phyloP scores from a whole-genome alignment of 2,329 filamentous ascomycete species.

The Fusarium azukiicola region DNA sequence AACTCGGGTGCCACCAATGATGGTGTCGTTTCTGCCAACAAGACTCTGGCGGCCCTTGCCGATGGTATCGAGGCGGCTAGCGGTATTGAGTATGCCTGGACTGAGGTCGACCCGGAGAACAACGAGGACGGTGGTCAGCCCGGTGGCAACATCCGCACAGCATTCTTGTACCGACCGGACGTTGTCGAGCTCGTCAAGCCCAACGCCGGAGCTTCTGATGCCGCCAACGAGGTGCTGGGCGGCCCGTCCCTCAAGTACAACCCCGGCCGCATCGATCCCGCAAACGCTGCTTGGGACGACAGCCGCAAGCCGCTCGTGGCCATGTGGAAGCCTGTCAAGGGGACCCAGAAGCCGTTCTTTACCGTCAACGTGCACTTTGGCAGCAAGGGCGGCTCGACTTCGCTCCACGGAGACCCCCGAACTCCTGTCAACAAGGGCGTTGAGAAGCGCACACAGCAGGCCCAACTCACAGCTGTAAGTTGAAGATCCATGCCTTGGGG shows the following conservation, averaged over 20 bases:
- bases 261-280: conserved; percentile 84
- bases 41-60: conserved; percentile 78
- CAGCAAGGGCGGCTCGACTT: conserved; percentile 83
- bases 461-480: conserved; percentile 77
- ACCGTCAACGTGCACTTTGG: conserved; percentile 86
- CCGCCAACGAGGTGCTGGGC: conserved; percentile 78
- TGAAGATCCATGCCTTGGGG: conserved; percentile 28
- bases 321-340: conserved; percentile 80
- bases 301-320: conserved; percentile 85
- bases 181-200: conserved; percentile 79
- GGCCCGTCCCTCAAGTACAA: conserved; percentile 81
- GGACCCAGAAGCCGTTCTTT: conserved; percentile 78
- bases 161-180: conserved; percentile 84
- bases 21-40: conserved; percentile 76
- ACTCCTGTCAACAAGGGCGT: conserved; percentile 84
- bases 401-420: conserved; percentile 82
- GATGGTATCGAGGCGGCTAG: conserved; percentile 72
- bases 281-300: conserved; percentile 77
- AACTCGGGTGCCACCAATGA: conserved; percentile 81
- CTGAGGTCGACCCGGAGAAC: conserved; percentile 79
- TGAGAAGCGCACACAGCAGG: conserved; percentile 76
- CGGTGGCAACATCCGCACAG: conserved; percentile 86
- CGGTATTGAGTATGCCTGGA: conserved; percentile 78
- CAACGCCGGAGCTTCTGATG: conserved; percentile 75
- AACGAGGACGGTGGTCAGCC: conserved; percentile 83